A percentile compares a stretch with the other conserved stretches of the same genome.
Evolutionary conservation across 2,329 filamentous ascomycete genomes (phyloP).

Genomic region (Fusarium tuaranense): DNA sequence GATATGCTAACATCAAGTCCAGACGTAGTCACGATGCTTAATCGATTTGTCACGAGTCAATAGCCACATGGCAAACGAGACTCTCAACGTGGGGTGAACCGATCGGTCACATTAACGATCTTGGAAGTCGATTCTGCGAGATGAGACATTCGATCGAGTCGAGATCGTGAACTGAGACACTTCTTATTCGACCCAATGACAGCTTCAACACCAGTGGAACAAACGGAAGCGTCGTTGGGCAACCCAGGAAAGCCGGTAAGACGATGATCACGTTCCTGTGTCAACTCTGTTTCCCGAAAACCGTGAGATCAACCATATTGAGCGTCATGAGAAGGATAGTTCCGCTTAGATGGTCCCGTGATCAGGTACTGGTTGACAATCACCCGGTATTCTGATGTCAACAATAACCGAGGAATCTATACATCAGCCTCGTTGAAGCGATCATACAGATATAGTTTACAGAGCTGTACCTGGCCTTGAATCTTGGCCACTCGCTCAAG

Average conservation of each 20-base stretch:
- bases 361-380: not conserved
- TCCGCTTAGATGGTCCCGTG: not conserved
- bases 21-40: not conserved
- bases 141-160: not conserved
- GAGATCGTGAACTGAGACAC: constrained; percentile 24
- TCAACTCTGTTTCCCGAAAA: not conserved
- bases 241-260: constrained; percentile 7
- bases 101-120: not conserved
- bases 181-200: not conserved
- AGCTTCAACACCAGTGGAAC: not conserved
- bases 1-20: not conserved
- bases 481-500: constrained; percentile 9
- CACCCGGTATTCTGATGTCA: not conserved
- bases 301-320: not conserved
- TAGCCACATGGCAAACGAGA: constrained; percentile 24
- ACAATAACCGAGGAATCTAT: constrained; percentile 16
- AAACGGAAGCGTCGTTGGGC: constrained; percentile 5
- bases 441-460: constrained; percentile 16
- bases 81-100: constrained; percentile 1
- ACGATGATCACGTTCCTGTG: constrained; percentile 31
- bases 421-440: not conserved
- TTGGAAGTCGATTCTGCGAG: not conserved
- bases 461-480: constrained; percentile 5
- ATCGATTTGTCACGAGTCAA: constrained; percentile 27
- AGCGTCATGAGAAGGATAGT: constrained; percentile 17